phyloP scores from a whole-genome alignment of 2,329 filamentous ascomycete genomes.

The Podosphaera xanthii region DNA sequence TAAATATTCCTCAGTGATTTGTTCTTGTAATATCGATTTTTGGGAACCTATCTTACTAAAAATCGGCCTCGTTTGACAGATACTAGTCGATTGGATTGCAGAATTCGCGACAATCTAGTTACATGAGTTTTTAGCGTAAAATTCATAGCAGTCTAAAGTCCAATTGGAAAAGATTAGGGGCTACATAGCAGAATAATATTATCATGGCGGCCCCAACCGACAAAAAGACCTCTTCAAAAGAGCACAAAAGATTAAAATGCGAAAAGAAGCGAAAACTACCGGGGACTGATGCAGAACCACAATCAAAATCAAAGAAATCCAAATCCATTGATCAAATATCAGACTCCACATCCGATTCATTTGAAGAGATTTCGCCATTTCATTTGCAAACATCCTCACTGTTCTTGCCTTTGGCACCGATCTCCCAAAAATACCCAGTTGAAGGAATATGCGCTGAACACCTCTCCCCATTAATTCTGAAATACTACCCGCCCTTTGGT shows the following conservation, averaged over 20 bases:
- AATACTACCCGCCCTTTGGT: slow-evolving; percentile 48
- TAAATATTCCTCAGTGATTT: too few species aligned
- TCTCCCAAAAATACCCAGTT: slow-evolving; percentile 44
- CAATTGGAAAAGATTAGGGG: too few species aligned
- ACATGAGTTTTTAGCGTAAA: too few species aligned
- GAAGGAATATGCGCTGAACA: slow-evolving; percentile 52
- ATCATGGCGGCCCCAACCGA: slow-evolving; percentile 10
- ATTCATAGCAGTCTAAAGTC: too few species aligned
- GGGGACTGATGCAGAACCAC: slow-evolving; percentile 20
- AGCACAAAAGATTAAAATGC: slow-evolving; percentile 18
- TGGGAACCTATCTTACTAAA: too few species aligned
- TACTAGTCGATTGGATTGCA: too few species aligned
- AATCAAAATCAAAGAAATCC: slow-evolving; percentile 23
- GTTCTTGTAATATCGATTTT: too few species aligned
- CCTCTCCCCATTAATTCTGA: slow-evolving; percentile 50
- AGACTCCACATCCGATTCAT: slow-evolving; percentile 4
- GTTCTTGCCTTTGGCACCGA: slow-evolving; percentile 52
- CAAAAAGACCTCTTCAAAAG: slow-evolving; percentile 15
- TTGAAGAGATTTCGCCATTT: slow-evolving; percentile 37
- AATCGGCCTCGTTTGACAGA: too few species aligned
- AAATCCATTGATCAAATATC: slow-evolving; percentile 19
- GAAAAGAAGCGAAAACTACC: slow-evolving; percentile 22
- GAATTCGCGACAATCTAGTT: too few species aligned
- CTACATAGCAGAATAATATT: too few species aligned
- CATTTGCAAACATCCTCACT: slow-evolving; percentile 59